phyloP scores from a whole-genome alignment of 805 yeast species.

The Ogataea nitratoaversa region DNA sequence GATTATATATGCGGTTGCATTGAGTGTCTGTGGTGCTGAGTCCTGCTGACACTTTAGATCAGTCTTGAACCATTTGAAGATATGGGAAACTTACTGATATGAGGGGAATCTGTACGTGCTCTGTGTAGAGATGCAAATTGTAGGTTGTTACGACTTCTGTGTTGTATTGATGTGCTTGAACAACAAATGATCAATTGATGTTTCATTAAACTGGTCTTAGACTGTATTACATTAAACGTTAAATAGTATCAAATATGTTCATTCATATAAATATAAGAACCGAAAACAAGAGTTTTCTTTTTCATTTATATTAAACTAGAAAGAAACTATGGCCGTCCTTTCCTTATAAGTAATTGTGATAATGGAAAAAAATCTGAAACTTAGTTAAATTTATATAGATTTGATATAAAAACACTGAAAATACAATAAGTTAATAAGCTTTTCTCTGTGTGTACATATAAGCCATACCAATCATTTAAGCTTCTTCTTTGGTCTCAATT shows the following conservation, averaged over 20 bases:
- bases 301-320: slow-evolving; percentile 1
- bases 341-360: slow-evolving; percentile 9
- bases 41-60: too few relatives aligned
- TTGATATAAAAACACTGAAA: slow-evolving; percentile 3
- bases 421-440: slow-evolving; percentile 5
- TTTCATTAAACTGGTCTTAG: too few relatives aligned
- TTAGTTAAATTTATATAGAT: slow-evolving; percentile 1
- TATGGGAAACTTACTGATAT: too few relatives aligned
- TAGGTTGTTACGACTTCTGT: neutral
- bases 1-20: neutral
- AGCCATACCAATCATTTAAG: slow-evolving; percentile 68
- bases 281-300: slow-evolving; percentile 1
- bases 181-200: too few relatives aligned
- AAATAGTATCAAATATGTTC: too few relatives aligned
- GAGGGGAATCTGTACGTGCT: neutral
- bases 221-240: too few relatives aligned
- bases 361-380: neutral
- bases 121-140: neutral
- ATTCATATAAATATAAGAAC: neutral
- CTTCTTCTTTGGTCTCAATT: slow-evolving; percentile 99
- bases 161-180: too few relatives aligned
- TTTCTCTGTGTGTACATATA: neutral
- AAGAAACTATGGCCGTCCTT: too few relatives aligned
- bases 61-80: too few relatives aligned
- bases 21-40: neutral